These are phyloP conservation scores for Trypanosoma theileri DNA, from an alignment of 208 protist genomes.

Conservation along the genomic window DNA sequence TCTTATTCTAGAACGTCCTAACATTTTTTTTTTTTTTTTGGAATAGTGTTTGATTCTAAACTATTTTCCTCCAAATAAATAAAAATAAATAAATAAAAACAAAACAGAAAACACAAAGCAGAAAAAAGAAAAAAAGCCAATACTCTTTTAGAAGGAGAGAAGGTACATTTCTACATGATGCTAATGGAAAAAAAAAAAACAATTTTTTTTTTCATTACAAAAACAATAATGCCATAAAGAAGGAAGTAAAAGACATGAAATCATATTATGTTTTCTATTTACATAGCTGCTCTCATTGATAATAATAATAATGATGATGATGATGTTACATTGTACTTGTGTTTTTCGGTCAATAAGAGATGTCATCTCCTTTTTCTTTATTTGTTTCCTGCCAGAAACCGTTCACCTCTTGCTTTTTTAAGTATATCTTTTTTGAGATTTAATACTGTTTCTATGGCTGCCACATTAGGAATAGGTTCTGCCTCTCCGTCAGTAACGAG, in stretches of 20 bases:
- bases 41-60: neutral
- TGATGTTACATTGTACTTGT: neutral
- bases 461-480: conserved; percentile 60
- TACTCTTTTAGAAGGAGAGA: too few relatives aligned
- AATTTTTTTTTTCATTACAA: too few relatives aligned
- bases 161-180: too few relatives aligned
- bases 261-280: neutral
- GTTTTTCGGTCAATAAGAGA: neutral
- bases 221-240: too few relatives aligned
- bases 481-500: conserved; percentile 64
- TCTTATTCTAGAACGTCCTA: conserved; percentile 44
- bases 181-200: too few relatives aligned
- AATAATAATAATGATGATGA: too few relatives aligned
- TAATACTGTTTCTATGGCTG: conserved; percentile 54
- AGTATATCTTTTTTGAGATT: conserved; percentile 50
- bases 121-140: conserved; percentile 8
- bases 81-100: conserved; percentile 4
- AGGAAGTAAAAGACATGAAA: conserved; percentile 7
- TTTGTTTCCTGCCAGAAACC: conserved; percentile 17
- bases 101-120: conserved; percentile 10
- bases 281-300: neutral
- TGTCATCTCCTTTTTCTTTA: neutral
- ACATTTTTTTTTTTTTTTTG: conserved; percentile 40
- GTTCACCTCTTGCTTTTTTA: conserved; percentile 35
- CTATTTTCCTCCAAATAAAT: neutral